Evolutionary conservation across 345 rosid genomes (phyloP).

Genomic region (Lepidium africanum): DNA sequence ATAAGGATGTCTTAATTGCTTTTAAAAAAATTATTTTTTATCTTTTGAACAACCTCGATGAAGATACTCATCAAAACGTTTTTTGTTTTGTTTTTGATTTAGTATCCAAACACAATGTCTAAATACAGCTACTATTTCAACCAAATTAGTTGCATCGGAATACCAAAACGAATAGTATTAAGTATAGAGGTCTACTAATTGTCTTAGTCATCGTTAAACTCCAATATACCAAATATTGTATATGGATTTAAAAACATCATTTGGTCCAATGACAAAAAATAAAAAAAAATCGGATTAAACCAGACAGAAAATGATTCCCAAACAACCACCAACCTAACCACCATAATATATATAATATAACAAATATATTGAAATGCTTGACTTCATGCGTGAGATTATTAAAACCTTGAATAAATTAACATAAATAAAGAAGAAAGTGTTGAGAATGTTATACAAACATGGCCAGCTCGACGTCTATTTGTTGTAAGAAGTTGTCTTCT

Average conservation of each 20-base stretch:
- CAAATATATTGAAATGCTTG: slow-evolving; percentile 11
- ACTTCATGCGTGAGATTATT: slow-evolving; percentile 23
- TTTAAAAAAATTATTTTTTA: too few relatives aligned
- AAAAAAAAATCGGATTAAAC: not conserved
- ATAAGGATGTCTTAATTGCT: too few relatives aligned
- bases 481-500: slow-evolving; percentile 25
- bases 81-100: too few relatives aligned
- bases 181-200: not conserved
- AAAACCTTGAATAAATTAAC: not conserved
- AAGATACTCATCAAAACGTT: too few relatives aligned
- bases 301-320: slow-evolving; percentile 1
- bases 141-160: too few relatives aligned
- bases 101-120: not conserved
- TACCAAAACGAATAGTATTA: too few relatives aligned
- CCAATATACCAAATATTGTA: not conserved
- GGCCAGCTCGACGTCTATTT: slow-evolving; percentile 29
- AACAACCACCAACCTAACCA: slow-evolving; percentile 21
- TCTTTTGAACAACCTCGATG: too few relatives aligned
- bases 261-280: not conserved
- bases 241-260: not conserved
- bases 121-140: too few relatives aligned
- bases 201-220: not conserved
- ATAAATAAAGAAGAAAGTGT: slow-evolving; percentile 15
- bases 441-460: slow-evolving; percentile 32
- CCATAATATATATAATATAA: not conserved